phyloP scores from a whole-genome alignment of 2,329 filamentous ascomycete genomes.

The Penicillium oxalicum region DNA sequence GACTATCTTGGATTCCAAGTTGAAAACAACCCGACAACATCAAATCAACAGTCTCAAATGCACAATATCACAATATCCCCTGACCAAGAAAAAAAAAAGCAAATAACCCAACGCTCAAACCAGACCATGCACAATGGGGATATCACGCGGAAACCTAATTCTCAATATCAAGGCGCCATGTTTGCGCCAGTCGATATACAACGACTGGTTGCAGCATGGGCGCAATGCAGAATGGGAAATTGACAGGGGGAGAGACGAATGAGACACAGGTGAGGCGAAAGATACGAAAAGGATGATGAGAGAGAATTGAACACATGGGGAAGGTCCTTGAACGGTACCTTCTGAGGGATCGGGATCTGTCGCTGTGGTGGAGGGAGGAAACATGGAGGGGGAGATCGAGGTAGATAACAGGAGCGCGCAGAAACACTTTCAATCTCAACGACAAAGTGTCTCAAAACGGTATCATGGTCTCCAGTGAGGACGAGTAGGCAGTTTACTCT shows the following conservation, averaged over 20 bases:
- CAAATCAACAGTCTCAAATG: too few species aligned
- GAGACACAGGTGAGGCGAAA: background rate
- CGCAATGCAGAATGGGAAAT: conserved; percentile 11
- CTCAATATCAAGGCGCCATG: conserved; percentile 13
- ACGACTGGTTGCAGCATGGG: background rate
- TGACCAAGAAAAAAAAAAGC: conserved; percentile 11
- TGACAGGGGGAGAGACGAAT: conserved; percentile 3
- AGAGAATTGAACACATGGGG: background rate
- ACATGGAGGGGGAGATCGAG: too few species aligned
- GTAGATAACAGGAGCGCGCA: too few species aligned
- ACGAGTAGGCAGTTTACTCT: conserved; percentile 26
- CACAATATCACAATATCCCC: too few species aligned
- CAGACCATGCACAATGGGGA: conserved; percentile 22
- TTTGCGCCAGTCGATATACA: background rate
- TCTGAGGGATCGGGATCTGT: too few species aligned
- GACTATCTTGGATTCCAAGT: too few species aligned
- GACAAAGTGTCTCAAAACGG: too few species aligned
- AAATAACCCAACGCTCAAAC: conserved; percentile 1
- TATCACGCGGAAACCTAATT: conserved; percentile 23
- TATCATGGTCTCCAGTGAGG: conserved; percentile 30
- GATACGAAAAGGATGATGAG: conserved; percentile 1
- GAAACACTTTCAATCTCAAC: too few species aligned
- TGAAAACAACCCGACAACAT: too few species aligned
- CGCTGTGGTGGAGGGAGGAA: background rate
- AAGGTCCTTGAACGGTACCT: background rate